Percentiles rank a stretch among this genome's conserved stretches.
Conservation (phyloP, 192 early-diverging fungal genomes). For the Chytriomyces hyalinus region DNA sequence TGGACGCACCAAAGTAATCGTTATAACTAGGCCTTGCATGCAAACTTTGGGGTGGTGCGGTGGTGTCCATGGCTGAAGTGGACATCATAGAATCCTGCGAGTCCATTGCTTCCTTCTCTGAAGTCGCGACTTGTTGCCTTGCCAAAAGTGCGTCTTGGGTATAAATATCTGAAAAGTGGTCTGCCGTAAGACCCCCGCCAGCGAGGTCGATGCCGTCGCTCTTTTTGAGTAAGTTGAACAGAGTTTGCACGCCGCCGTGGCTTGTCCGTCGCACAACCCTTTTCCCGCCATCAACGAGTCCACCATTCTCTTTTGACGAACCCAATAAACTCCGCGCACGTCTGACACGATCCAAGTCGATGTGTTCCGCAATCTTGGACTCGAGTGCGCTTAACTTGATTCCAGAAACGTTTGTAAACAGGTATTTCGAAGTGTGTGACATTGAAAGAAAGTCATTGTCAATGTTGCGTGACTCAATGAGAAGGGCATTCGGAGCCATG, state of each 20-base stretch:
- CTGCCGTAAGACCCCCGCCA: background rate
- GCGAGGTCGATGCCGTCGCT: background rate
- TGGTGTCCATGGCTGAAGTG: too few relatives aligned
- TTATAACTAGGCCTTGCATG: too few relatives aligned
- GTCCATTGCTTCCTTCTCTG: too few relatives aligned
- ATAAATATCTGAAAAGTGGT: background rate
- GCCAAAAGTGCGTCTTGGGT: too few relatives aligned
- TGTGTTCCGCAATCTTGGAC: background rate
- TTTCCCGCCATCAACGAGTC: background rate
- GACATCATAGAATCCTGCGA: too few relatives aligned
- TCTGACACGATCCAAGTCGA: background rate
- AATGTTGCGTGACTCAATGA: background rate
- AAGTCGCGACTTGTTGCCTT: too few relatives aligned
- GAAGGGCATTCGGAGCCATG: background rate
- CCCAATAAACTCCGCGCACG: background rate
- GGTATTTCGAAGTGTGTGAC: background rate
- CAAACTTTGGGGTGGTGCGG: too few relatives aligned
- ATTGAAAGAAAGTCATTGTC: background rate
- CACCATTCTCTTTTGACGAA: background rate
- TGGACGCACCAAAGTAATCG: too few relatives aligned
- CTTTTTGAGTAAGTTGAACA: background rate
- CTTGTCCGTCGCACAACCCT: background rate
- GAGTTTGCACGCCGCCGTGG: background rate
- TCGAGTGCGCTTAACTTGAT: background rate
- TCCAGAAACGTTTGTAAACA: background rate